Evolutionary conservation across 106 monocot genomes (phyloP).

Genomic region (Cymbidium sinense): DNA sequence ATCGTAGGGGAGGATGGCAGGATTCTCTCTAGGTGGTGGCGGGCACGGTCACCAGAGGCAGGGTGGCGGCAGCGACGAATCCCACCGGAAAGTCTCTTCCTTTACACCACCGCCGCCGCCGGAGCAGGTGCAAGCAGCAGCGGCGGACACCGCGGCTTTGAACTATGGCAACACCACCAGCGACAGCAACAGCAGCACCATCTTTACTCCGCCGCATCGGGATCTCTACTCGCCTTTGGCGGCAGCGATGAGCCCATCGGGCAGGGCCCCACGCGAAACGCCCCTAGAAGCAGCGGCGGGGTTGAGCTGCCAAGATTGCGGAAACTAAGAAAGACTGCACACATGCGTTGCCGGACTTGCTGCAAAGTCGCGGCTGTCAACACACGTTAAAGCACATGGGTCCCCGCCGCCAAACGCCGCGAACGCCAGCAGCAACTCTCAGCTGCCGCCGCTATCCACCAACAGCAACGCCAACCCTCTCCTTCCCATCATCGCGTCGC

Average conservation of each 20-base stretch:
- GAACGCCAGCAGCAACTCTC: slow-evolving; percentile 53
- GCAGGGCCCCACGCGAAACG: not conserved
- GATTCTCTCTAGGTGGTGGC: slow-evolving; percentile 46
- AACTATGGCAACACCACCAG: slow-evolving; percentile 65
- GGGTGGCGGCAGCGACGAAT: slow-evolving; percentile 2
- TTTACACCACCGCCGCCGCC: slow-evolving; percentile 21
- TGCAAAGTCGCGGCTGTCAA: slow-evolving; percentile 72
- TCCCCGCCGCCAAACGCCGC: slow-evolving; percentile 61
- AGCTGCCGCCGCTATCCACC: slow-evolving; percentile 6
- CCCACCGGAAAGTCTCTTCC: slow-evolving; percentile 44
- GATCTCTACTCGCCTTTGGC: slow-evolving; percentile 19
- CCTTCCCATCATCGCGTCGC: not conserved
- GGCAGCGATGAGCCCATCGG: slow-evolving; percentile 7
- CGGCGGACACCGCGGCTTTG: slow-evolving; percentile 37
- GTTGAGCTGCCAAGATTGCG: slow-evolving; percentile 73
- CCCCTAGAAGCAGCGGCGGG: slow-evolving; percentile 25
- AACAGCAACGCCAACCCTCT: slow-evolving; percentile 6
- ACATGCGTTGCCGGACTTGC: slow-evolving; percentile 65
- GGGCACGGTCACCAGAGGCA: slow-evolving; percentile 7
- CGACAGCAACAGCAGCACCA: slow-evolving; percentile 30
- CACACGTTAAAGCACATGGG: slow-evolving; percentile 75
- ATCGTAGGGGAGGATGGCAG: slow-evolving; percentile 25
- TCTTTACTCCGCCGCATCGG: slow-evolving; percentile 15
- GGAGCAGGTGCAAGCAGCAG: not conserved
- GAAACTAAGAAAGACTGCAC: slow-evolving; percentile 76